Percentiles rank a stretch among this genome's conserved stretches.
These are phyloP conservation scores for Pichia cabralensis DNA, from an alignment of 805 yeast genomes.

Conservation along the genomic window DNA sequence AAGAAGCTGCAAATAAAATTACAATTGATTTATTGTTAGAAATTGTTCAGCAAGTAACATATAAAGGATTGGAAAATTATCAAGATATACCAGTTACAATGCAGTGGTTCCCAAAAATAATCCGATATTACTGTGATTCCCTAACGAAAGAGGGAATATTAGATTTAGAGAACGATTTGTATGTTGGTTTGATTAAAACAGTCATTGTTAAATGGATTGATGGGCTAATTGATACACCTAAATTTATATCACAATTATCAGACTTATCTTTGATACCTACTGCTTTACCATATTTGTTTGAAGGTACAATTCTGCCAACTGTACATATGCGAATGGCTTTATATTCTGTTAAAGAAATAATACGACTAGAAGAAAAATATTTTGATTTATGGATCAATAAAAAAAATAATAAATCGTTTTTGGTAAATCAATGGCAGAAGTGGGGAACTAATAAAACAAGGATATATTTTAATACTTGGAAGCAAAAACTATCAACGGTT, in stretches of 20 bases:
- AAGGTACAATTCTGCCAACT: conserved; percentile 14
- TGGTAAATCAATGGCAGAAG: background rate
- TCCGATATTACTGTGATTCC: conserved; percentile 15
- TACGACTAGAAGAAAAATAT: conserved; percentile 15
- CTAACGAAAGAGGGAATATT: conserved; percentile 11
- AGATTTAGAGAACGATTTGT: conserved; percentile 15
- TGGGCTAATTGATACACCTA: conserved; percentile 6
- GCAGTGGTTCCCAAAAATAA: conserved; percentile 19
- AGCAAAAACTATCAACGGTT: background rate
- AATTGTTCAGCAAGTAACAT: conserved; percentile 1
- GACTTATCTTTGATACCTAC: conserved; percentile 21
- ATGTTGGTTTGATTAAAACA: conserved; percentile 12
- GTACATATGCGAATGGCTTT: conserved; percentile 21
- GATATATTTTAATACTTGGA: background rate
- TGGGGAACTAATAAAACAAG: background rate
- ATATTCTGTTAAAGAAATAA: conserved; percentile 11
- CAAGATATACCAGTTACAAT: conserved; percentile 11
- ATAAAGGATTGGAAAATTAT: background rate
- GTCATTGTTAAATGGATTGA: conserved; percentile 15
- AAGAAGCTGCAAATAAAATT: background rate
- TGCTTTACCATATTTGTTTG: conserved; percentile 13
- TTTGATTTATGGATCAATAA: conserved; percentile 12
- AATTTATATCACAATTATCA: conserved; percentile 15
- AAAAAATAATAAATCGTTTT: background rate
- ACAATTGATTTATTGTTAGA: background rate